Base-by-base conservation (phyloP, 108 stramenopile genomes). In the Pseudonitzschia delicatissima region DNA sequence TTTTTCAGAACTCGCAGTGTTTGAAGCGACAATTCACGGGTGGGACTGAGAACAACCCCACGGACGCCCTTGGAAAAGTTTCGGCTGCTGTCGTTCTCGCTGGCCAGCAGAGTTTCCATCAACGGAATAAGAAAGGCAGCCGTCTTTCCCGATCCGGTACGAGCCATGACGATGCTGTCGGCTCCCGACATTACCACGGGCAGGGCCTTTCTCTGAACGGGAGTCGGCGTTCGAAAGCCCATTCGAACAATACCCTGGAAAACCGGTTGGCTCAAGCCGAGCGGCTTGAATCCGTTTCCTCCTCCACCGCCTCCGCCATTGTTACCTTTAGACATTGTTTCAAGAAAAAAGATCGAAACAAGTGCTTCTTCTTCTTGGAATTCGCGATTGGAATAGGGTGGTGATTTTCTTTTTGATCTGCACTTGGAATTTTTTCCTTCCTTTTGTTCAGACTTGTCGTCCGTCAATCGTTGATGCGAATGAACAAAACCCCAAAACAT, bases 111-210 rank as follows among this genome's bases (percentile, higher is more conserved):
- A 63, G 74, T 87, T 76, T 99, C 94, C 60, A 99, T 61, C 0
- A 97, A 76, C 7, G 98, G 98, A 67, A 97, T 87, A 3, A 97
- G 66, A 80, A 99, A 99, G 3, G 96, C 96, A 26, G 80, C 86
- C 1, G 98, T 99, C 75, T 99, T 99, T 21, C 98, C 98, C 27
- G 84, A 83, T 7, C 98, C 98, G 2, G 97, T 98, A 15, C 97
- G 79, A 33, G 97, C 97, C 97, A 98, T 99, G 66, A 92, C 93
- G 2, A 94, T 92, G 21, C 95, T 81, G 80, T 99, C 98, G 44
- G 72, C 69, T 37, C 97, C 97, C 3, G 92, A 82, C 18, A 99
- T 69, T 6, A 94, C 68, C 3, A 95, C 82, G 13, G 98, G 98
- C 11, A 99, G 68, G 44, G 95, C 82, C 68, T 97, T 97, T 49